phyloP scores from a whole-genome alignment of 2,329 filamentous ascomycete species.

The Colletotrichum truncatum region DNA sequence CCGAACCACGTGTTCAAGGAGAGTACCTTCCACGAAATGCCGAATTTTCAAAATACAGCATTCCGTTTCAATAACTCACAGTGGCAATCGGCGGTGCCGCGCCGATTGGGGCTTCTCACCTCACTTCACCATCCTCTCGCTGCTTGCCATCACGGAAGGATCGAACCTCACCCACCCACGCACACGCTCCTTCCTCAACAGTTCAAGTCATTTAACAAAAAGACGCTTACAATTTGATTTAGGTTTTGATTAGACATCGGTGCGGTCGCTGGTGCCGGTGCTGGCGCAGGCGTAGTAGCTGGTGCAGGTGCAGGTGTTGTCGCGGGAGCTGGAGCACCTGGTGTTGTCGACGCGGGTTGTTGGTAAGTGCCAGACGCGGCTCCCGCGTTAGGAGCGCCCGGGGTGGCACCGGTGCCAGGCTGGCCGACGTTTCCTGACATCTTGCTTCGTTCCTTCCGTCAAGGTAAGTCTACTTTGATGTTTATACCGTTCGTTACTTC shows the following conservation, averaged over 20 bases:
- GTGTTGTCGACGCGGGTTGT: constrained; percentile 13
- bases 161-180: background rate
- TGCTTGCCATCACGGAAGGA: background rate
- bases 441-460: background rate
- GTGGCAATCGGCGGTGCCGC: no score
- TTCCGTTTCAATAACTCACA: no score
- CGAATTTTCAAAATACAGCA: no score
- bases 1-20: no score
- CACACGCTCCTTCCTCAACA: background rate
- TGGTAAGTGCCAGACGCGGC: constrained; percentile 21
- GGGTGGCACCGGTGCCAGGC: constrained; percentile 13
- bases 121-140: background rate
- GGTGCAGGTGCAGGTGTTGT: constrained; percentile 33
- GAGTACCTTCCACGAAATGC: no score
- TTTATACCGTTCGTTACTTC: background rate
- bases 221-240: constrained; percentile 87
- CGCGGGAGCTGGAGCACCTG: constrained; percentile 35
- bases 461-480: background rate
- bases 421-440: constrained; percentile 25
- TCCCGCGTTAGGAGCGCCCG: constrained; percentile 3
- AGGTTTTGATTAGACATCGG: constrained; percentile 85
- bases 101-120: no score
- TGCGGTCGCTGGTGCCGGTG: constrained; percentile 38
- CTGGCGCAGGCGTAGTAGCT: constrained; percentile 27
- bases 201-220: background rate